Evolutionary conservation across 2,329 filamentous ascomycete species (phyloP), one percentile per base, ranked within the genome.

Genomic region (Botrytis sinoallii): DNA sequence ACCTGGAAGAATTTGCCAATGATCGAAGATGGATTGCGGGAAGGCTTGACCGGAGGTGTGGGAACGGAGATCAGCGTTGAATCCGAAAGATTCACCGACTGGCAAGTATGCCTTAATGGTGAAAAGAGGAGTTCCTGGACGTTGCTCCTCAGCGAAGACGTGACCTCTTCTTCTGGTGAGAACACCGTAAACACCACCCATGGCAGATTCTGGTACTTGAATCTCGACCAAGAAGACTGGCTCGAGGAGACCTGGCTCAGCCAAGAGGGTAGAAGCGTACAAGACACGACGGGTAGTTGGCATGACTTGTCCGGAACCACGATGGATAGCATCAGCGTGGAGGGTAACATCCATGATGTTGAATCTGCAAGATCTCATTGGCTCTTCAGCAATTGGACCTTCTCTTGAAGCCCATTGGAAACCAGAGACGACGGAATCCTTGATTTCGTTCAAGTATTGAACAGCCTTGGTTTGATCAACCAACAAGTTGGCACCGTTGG

Each of bases 381-480:
- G 96, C 91, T 99, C 96, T 88, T 99, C 96, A 81, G 93, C 95
- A 83, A 99, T 87, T 82, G 96, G 96, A 88, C 96, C 96, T 90
- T 99, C 96, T 84, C 95, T 92, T 81, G 93, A 94, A 80, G 96
- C 96, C 96, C 96, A 99, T 87, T 99, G 96, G 94, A 99, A 99
- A 91, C 96, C 96, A 80, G 96, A 98, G 83, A 98, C 95, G 81
- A 98, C 92, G 76, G 95, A 98, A 84, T 99, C 96, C 93, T 99
- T 99, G 91, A 99, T 99, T 93, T 99, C 96, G 89, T 94, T 96
- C 83, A 99, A 90, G 92, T 98, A 99, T 89, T 99, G 96, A 79
- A 99, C 96, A 81, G 96, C 96, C 93, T 98, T 99, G 90, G 95
- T 98, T 92, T 98, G 96, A 87, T 99, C 96, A 83, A 99, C 91